Conservation (phyloP, 2,329 filamentous ascomycete genomes). For the Ascomycota sp. region DNA sequence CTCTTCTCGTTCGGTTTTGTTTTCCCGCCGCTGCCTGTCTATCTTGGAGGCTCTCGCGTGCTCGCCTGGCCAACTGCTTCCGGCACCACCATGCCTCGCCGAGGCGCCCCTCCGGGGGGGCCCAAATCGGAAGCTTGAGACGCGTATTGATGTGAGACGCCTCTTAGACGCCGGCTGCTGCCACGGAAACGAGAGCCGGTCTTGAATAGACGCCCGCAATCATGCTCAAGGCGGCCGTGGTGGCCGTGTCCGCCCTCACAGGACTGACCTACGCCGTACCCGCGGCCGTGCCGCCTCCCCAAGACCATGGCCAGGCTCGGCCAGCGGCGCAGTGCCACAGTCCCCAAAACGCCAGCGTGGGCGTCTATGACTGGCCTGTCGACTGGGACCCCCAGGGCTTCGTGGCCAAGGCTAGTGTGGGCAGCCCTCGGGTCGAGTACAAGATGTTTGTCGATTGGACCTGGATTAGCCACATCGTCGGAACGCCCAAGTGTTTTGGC, state of each 20-base stretch:
- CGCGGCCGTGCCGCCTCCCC: not conserved
- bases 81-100: too few species aligned
- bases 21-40: too few species aligned
- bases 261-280: conserved; percentile 1
- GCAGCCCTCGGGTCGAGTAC: conserved; percentile 2
- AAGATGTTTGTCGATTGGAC: conserved; percentile 6
- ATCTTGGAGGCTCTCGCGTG: too few species aligned
- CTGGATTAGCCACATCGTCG: conserved; percentile 4
- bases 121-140: too few species aligned
- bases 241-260: not conserved
- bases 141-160: too few species aligned
- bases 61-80: too few species aligned
- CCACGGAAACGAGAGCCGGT: not conserved
- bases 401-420: conserved; percentile 2
- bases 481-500: conserved; percentile 4
- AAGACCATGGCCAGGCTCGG: not conserved
- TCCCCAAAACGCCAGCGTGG: not conserved
- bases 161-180: too few species aligned
- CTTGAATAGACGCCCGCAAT: too few species aligned
- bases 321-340: not conserved
- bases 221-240: not conserved
- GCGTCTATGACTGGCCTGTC: conserved; percentile 3
- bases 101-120: too few species aligned
- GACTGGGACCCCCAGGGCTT: conserved; percentile 3
- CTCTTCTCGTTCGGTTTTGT: too few species aligned